Evolutionary conservation across 306 rosid species (phyloP), one percentile per base, ranked within the genome.

Genomic region (Vigna angularis): DNA sequence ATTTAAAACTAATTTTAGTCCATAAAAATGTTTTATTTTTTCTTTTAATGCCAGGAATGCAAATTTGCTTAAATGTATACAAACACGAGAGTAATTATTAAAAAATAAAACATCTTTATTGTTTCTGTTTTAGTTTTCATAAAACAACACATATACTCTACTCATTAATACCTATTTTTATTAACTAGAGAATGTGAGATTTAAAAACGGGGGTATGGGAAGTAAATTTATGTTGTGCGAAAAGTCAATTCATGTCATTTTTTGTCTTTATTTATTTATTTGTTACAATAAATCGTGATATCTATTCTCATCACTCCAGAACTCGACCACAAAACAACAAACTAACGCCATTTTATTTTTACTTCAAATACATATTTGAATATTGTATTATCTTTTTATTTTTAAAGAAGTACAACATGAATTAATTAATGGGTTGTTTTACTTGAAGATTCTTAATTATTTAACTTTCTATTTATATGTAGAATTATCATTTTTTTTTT

Each of bases 201-300:
- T 36, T 45, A 45, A 67, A 66, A 4, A 38, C 2, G 3, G 18
- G 18, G 17, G 9, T 59, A 36, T 28, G 10, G 42, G 9, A n/a
- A 66, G 52, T 18, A 12, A 66, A 40, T 66, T 66, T 38, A 17
- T 24, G 13, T 3, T 12, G 26, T 18, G 15, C 58, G 9, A 48
- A 69, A 69, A 69, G 59, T 69, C 58, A 69, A 26, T 26, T 24
- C 16, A 34, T 34, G 48, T 7, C 4, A 26, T 49, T 30, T 26
- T 36, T 36, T 36, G 42, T 36, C 42, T 66, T 32, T 30, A 30
- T 66, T 65, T 17, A 65, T 65, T 65, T 65, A 17, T n/a, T 63
- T n/a, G 20, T 7, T 47, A 49, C 50, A 58, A 69, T 69, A 69
- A 69, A 48, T 30, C 47, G 17, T 24, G 30, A 13, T 69, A 30